Percentiles rank a stretch among this genome's conserved stretches.
phyloP scores from a whole-genome alignment of 2,329 filamentous ascomycete genomes.

The Beauveria bassiana region DNA sequence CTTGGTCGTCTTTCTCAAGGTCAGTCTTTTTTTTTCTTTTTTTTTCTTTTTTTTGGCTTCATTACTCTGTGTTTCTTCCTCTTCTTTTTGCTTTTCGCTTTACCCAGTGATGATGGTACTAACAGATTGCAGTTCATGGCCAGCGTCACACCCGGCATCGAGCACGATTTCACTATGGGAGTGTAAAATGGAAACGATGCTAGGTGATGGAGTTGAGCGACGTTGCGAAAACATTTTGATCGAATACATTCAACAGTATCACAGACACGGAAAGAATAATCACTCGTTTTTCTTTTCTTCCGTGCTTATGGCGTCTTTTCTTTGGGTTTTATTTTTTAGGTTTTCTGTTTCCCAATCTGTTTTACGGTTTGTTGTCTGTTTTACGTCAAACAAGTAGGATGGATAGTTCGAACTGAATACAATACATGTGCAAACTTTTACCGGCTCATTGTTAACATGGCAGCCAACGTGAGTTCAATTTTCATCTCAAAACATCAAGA shows the following conservation, averaged over 20 bases:
- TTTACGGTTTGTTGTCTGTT: no score
- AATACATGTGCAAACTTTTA: no score
- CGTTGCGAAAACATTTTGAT: neutral
- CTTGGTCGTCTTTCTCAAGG: slow-evolving; percentile 79
- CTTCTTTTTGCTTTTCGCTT: neutral
- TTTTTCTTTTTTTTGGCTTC: neutral
- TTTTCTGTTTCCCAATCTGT: no score
- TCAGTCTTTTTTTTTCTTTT: slow-evolving; percentile 27
- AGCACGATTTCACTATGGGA: slow-evolving; percentile 97
- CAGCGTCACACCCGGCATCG: slow-evolving; percentile 91
- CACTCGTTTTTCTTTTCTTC: neutral
- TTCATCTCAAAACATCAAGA: neutral
- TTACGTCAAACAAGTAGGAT: no score
- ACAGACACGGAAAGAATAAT: neutral
- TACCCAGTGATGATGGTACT: slow-evolving; percentile 13
- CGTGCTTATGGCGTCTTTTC: neutral
- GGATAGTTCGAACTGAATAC: no score
- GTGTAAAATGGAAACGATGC: slow-evolving; percentile 44
- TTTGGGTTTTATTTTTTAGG: neutral
- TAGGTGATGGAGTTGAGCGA: neutral
- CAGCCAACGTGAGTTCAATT: no score
- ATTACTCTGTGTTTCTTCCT: neutral
- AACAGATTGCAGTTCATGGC: slow-evolving; percentile 55
- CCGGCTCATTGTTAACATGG: no score
- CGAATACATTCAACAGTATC: neutral